Percentiles rank a stretch among this genome's conserved stretches.
These are phyloP conservation scores for Starmera stellimalicola DNA, from an alignment of 1,139 yeast species.

Conservation along the genomic window DNA sequence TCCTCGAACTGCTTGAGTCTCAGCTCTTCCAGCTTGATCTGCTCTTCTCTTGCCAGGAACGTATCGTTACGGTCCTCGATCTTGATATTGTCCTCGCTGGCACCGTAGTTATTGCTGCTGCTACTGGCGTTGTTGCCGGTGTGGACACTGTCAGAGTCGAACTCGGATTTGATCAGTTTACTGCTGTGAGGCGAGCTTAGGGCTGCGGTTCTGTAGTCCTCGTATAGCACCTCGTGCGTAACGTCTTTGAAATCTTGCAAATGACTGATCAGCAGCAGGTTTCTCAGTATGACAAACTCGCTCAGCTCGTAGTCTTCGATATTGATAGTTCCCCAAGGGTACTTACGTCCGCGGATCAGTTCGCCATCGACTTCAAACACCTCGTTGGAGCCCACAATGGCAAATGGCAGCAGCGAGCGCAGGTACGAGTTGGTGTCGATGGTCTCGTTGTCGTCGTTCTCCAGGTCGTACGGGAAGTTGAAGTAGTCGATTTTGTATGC, in stretches of 20 bases:
- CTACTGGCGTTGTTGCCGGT: background rate
- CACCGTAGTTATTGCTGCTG: background rate
- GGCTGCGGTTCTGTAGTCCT: conserved; percentile 86
- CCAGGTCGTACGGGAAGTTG: conserved; percentile 63
- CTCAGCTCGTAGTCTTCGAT: conserved; percentile 78
- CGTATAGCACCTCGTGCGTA: conserved; percentile 88
- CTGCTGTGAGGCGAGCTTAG: conserved; percentile 32
- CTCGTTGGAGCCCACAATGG: conserved; percentile 70
- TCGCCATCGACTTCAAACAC: conserved; percentile 37
- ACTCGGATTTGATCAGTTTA: background rate
- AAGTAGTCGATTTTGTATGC: conserved; percentile 74
- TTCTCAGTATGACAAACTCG: conserved; percentile 76
- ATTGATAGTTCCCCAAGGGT: conserved; percentile 93
- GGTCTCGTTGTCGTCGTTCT: conserved; percentile 62
- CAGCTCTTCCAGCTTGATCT: conserved; percentile 72
- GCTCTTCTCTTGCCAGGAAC: conserved; percentile 66
- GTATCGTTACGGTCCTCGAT: conserved; percentile 34
- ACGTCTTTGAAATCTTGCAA: conserved; percentile 86
- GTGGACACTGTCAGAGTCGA: background rate
- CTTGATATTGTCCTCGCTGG: no score
- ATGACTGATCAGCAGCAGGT: conserved; percentile 84
- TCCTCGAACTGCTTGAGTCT: conserved; percentile 71
- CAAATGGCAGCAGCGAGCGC: conserved; percentile 76
- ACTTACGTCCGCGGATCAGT: conserved; percentile 68
- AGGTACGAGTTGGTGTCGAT: conserved; percentile 73